Evolutionary conservation across 78 protist genomes (phyloP), one percentile per base, ranked within the genome.

Genomic region (Dictyostelium citrinum): DNA sequence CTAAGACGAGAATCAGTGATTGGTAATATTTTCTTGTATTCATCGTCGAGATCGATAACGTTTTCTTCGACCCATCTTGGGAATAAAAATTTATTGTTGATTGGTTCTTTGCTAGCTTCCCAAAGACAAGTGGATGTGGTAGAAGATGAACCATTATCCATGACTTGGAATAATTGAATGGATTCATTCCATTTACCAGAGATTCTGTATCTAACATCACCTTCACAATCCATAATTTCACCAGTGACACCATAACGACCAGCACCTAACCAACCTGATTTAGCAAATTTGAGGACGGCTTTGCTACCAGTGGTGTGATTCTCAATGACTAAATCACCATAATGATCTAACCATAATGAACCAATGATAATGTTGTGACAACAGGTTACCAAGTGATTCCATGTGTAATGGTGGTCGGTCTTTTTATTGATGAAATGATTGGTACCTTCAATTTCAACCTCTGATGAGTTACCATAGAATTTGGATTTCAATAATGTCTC

Each of bases 181-280:
- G 68, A 64, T 80, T 91, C 95, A 81, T 84, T 81, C 95, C 95
- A 91, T 78, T 91, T 91, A 16, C 95, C 95, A 16, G 46, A 14
- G 43, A 91, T 39, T 84, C 81, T 91, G 84, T 84, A 84, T 43
- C 90, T 67, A 61, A 84, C 83, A 49, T 91, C 72, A 37, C 74
- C 95, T 60, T 91, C 85, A 8, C 78, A 41, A 83, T 91, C 95
- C 24, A 83, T 9, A 80, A 91, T 82, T n/a, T 80, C 84, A 71
- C 95, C 95, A 39, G 78, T 72, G 78, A 91, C 95, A 37, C 60
- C 17, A 77, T 83, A 91, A 60, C 95, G 80, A 79, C 95, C 95
- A 27, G 90, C 90, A 68, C 91, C 85, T 29, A 91, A 91, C 95
- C 95, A 91, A 71, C 95, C 95, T 10, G 92, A 82, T 39, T 91